Percentiles rank a stretch among this genome's conserved stretches.
Evolutionary conservation across 106 monocot genomes (phyloP).

Genomic region (Dendrobium catenatum): DNA sequence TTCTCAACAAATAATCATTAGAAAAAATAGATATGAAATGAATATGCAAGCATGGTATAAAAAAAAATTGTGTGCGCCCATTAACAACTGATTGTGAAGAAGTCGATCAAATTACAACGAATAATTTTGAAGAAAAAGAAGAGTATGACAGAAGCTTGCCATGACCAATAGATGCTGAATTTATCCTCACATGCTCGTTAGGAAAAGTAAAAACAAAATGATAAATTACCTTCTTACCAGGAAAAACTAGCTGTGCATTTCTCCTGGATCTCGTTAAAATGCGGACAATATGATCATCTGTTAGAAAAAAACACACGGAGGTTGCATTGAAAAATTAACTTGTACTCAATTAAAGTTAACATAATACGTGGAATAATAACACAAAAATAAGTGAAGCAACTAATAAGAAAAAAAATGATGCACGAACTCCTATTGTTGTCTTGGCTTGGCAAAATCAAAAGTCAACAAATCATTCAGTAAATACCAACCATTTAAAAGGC

Average conservation of each 20-base stretch:
- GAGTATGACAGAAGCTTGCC: neutral
- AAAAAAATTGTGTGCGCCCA: no score
- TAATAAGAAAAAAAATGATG: neutral
- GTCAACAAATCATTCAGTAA: neutral
- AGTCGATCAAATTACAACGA: neutral
- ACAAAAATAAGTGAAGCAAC: neutral
- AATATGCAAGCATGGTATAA: no score
- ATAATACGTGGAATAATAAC: neutral
- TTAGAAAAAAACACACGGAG: slow-evolving; percentile 8
- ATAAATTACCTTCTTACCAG: slow-evolving; percentile 91
- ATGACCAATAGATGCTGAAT: neutral
- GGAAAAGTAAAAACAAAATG: neutral
- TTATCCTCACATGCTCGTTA: neutral
- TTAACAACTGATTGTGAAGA: no score
- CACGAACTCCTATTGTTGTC: neutral
- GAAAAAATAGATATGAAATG: no score
- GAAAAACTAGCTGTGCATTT: slow-evolving; percentile 65
- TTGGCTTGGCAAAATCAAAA: neutral
- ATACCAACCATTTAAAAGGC: no score
- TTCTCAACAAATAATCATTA: no score
- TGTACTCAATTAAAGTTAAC: neutral
- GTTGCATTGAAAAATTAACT: neutral
- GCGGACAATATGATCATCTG: slow-evolving; percentile 61
- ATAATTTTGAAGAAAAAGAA: neutral
- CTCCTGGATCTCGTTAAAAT: slow-evolving; percentile 70